Evolutionary conservation across 1,139 yeast genomes (phyloP), one percentile per base, ranked within the genome.

Genomic region (Petasospora fabianii): DNA sequence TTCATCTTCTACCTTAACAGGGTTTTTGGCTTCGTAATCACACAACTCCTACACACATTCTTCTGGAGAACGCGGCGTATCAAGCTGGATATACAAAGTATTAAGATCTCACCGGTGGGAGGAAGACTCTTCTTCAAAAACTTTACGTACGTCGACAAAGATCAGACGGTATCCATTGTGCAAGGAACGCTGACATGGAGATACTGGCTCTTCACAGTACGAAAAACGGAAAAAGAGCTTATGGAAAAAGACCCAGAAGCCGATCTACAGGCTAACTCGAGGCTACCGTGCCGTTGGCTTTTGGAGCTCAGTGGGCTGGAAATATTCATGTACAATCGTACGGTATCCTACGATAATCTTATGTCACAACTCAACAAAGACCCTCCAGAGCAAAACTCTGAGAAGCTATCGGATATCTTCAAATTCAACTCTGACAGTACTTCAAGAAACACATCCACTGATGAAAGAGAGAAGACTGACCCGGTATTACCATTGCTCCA

Each of bases 141-240:
- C 56, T 58, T 88, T 21, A 74, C 85, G 2, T 68, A 86, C 17
- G 74, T 83, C 10, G 84, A 87, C 11, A 69, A 77, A 34, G 84
- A 90, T 60, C 77, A 77, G 47, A 77, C 95, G 3, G 58, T 85
- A 2, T 74, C 87, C 7, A 69, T 85, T 2, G 70, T 84, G 17
- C 80, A 81, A 47, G 80, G 90, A 4, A 76, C 78, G 48, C 58
- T 92, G 24, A 85, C 95, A 0, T 92, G 97, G 97, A 61, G 95
- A 44, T 92, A 87, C 59, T 92, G 97, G 97, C 65, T 85, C 39
- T 65, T 66, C 5, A 58, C 66, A 15, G 73, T 80, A 4, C 66
- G 84, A 50, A 54, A 67, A 27, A 68, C 80, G 1, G 73, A 68
- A 26, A 58, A 13, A 50, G 58, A 27, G 29, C 41, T 24, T 29